Evolutionary conservation across 1,139 yeast species (phyloP).

Genomic region (Trichomonascaceae sp.): DNA sequence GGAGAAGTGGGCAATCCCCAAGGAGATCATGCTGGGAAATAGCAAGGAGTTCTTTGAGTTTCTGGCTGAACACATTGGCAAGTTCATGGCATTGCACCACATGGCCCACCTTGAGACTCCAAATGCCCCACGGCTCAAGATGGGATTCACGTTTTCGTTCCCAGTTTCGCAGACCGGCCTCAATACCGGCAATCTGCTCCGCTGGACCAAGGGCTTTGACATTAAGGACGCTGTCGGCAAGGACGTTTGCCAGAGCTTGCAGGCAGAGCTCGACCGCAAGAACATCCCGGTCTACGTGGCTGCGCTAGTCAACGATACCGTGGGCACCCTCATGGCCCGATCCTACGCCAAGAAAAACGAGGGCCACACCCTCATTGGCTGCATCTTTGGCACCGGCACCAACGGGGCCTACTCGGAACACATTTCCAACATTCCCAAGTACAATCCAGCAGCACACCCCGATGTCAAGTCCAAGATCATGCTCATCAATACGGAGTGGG

Average conservation of each 20-base stretch:
- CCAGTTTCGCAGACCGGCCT: conserved; percentile 80
- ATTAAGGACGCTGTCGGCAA: conserved; percentile 72
- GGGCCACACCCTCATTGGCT: conserved; percentile 67
- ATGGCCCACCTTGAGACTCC: conserved; percentile 11
- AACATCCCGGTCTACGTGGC: conserved; percentile 59
- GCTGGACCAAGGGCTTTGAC: conserved; percentile 94
- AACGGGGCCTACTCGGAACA: conserved; percentile 86
- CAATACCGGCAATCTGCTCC: conserved; percentile 61
- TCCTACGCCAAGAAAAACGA: conserved; percentile 59
- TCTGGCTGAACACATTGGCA: conserved; percentile 54
- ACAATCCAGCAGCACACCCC: conserved; percentile 35
- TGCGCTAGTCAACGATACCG: conserved; percentile 90
- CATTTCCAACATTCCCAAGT: conserved; percentile 55
- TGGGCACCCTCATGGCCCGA: conserved; percentile 80
- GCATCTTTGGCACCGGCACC: conserved; percentile 93
- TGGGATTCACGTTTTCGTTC: conserved; percentile 89
- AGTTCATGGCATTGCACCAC: conserved; percentile 55
- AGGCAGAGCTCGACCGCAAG: conserved; percentile 46
- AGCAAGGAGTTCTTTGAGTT: conserved; percentile 49
- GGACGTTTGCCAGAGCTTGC: conserved; percentile 66
- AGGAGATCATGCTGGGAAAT: conserved; percentile 51
- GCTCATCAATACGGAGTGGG: conserved; percentile 97
- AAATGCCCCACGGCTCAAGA: conserved; percentile 24
- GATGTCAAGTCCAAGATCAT: conserved; percentile 45
- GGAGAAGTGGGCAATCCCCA: conserved; percentile 60